These are phyloP conservation scores for Populus tomentosa DNA, from an alignment of 441 rosid species.

Conservation along the genomic window DNA sequence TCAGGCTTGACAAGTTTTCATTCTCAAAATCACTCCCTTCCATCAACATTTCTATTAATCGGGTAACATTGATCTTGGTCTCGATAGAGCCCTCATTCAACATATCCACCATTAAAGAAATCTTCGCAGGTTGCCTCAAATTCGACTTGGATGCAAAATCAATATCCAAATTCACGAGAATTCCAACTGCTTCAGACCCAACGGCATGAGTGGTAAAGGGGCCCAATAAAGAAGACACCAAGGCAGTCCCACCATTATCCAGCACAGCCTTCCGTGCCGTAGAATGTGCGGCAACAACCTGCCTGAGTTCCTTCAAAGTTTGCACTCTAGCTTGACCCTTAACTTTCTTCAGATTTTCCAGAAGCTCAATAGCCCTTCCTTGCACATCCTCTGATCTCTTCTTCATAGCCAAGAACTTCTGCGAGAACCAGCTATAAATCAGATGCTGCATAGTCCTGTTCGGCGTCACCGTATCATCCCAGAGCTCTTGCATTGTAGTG, in stretches of 20 bases:
- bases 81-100: constrained; percentile 75
- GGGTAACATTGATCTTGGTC: constrained; percentile 67
- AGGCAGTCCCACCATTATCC: constrained; percentile 46
- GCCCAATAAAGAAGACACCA: constrained; percentile 56
- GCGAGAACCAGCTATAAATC: constrained; percentile 77
- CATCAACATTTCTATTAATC: constrained; percentile 47
- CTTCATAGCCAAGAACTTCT: constrained; percentile 67
- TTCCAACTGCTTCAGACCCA: constrained; percentile 74
- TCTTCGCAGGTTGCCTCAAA: constrained; percentile 69
- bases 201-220: too few relatives aligned
- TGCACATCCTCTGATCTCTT: constrained; percentile 85
- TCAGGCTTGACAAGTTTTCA: constrained; percentile 54
- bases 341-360: constrained; percentile 54
- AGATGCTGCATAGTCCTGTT: constrained; percentile 78
- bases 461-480: too few relatives aligned
- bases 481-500: too few relatives aligned
- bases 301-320: constrained; percentile 63
- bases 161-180: constrained; percentile 65
- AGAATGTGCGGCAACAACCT: constrained; percentile 46
- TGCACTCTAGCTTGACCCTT: too few relatives aligned
- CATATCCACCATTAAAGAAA: constrained; percentile 75
- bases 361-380: constrained; percentile 60
- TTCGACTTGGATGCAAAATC: constrained; percentile 45
- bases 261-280: constrained; percentile 61
- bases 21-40: constrained; percentile 55